These are phyloP conservation scores for Mycena maculata DNA, from an alignment of 768 basidiomycete genomes.

Conservation along the genomic window DNA sequence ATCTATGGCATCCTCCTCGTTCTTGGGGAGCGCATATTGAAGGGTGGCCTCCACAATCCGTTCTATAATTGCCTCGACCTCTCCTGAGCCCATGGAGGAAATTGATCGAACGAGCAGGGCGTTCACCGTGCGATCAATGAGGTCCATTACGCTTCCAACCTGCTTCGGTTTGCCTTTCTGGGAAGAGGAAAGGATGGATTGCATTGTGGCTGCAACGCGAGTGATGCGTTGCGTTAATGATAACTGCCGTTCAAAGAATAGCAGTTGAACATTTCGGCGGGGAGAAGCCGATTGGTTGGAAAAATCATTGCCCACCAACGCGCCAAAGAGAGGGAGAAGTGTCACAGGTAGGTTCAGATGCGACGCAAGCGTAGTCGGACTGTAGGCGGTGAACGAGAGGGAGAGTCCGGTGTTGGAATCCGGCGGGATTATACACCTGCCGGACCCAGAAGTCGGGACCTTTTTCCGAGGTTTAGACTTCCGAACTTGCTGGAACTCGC, in stretches of 20 bases:
- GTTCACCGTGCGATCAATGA: constrained; percentile 76
- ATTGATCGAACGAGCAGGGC: constrained; percentile 63
- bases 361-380: constrained; percentile 68
- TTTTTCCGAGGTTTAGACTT: constrained; percentile 65
- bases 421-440: constrained; percentile 67
- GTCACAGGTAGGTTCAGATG: constrained; percentile 76
- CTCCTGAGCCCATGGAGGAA: constrained; percentile 65
- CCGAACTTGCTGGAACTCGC: constrained; percentile 68
- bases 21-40: constrained; percentile 80
- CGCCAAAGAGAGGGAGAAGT: constrained; percentile 81
- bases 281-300: constrained; percentile 62
- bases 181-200: constrained; percentile 61
- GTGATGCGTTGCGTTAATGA: constrained; percentile 72
- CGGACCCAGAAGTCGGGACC: constrained; percentile 38
- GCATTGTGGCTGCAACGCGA: constrained; percentile 70
- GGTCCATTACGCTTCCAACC: constrained; percentile 79
- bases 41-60: constrained; percentile 79
- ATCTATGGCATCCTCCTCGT: constrained; percentile 54
- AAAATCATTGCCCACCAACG: constrained; percentile 86
- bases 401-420: constrained; percentile 55
- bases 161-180: constrained; percentile 62
- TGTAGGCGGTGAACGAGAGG: constrained; percentile 69
- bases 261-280: constrained; percentile 61
- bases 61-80: constrained; percentile 73
- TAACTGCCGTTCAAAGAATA: constrained; percentile 76